A percentile compares a stretch with the other conserved stretches of the same genome.
Conservation (phyloP, 371 early-diverging fungal genomes). For the Apophysomyces sp. region DNA sequence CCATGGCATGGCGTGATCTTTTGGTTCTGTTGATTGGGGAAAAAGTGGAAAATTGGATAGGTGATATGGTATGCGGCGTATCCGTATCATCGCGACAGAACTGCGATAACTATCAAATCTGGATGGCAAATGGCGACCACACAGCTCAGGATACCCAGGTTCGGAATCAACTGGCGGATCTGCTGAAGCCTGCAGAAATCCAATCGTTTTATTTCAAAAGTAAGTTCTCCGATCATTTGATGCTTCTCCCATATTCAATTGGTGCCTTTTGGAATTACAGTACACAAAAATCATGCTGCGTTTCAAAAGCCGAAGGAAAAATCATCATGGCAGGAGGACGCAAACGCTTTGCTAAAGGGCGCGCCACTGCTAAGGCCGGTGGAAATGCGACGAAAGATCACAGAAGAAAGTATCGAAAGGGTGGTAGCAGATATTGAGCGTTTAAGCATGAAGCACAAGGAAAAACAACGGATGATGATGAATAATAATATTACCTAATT, state of each 20-base stretch:
- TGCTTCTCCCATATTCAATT: too few relatives aligned
- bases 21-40: conserved; percentile 62
- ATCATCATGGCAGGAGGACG: conserved; percentile 10
- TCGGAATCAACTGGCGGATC: conserved; percentile 38
- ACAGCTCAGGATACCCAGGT: conserved; percentile 29
- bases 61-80: conserved; percentile 62
- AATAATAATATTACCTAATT: neutral
- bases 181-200: conserved; percentile 47
- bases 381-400: conserved; percentile 28
- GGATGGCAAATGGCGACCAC: conserved; percentile 53
- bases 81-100: conserved; percentile 61
- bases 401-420: conserved; percentile 31
- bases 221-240: conserved; percentile 21
- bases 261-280: too few relatives aligned
- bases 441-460: conserved; percentile 25
- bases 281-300: conserved; percentile 50
- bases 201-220: conserved; percentile 65
- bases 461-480: conserved; percentile 1
- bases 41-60: conserved; percentile 56
- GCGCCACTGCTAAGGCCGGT: neutral
- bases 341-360: conserved; percentile 5
- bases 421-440: conserved; percentile 41
- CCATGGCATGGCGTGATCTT: conserved; percentile 57
- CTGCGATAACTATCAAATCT: conserved; percentile 62
- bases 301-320: conserved; percentile 27